phyloP scores from a whole-genome alignment of 306 rosid species.

The Mimosa bimucronata region DNA sequence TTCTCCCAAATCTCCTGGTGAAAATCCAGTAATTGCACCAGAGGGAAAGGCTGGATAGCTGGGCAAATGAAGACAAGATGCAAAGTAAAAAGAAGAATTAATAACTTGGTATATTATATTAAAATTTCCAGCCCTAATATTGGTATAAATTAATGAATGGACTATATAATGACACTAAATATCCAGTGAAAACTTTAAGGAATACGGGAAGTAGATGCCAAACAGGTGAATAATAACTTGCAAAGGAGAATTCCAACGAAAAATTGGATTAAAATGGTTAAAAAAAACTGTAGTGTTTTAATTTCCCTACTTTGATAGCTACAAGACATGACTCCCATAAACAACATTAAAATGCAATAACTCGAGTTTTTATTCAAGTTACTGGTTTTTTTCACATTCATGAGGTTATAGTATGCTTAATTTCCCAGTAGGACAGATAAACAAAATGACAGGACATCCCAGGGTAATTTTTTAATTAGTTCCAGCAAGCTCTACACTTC shows the following conservation, averaged over 20 bases:
- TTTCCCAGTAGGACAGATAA: conserved; percentile 13
- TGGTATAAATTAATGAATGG: conserved; percentile 22
- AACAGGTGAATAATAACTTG: conserved; percentile 17
- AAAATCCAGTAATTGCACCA: conserved; percentile 47
- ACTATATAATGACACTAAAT: conserved; percentile 18
- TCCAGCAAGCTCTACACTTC: not conserved
- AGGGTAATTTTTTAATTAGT: conserved; percentile 17
- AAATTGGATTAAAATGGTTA: conserved; percentile 26
- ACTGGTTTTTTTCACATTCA: not conserved
- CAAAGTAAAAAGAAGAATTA: not conserved
- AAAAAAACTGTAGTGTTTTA: conserved; percentile 2
- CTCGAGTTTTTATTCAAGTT: not conserved
- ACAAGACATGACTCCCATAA: conserved; percentile 23
- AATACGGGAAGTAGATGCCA: conserved; percentile 6
- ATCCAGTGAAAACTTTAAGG: conserved; percentile 5
- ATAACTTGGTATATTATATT: not conserved
- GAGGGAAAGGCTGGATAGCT: conserved; percentile 67
- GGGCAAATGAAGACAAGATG: not conserved
- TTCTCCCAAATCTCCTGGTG: conserved; percentile 57
- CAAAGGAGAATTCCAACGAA: conserved; percentile 7
- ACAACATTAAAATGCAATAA: conserved; percentile 27
- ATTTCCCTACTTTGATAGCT: not conserved
- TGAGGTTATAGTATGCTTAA: conserved; percentile 11
- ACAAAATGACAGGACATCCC: not conserved
- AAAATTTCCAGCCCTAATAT: conserved; percentile 14